These are phyloP conservation scores for Vicia sativa DNA, from an alignment of 306 rosid species.

Conservation along the genomic window DNA sequence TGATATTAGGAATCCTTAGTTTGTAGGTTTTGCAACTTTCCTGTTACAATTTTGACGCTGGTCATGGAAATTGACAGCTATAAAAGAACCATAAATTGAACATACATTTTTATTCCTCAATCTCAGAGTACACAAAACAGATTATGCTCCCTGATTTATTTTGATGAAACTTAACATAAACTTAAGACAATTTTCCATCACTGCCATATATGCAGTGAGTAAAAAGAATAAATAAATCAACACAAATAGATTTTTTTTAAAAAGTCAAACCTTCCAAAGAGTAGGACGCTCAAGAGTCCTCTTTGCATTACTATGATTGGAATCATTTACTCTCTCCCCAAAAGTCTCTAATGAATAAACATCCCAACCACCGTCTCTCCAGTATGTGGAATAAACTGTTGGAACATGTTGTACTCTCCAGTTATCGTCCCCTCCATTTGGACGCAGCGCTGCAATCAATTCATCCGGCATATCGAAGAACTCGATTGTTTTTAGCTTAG, in stretches of 20 bases:
- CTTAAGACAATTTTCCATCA: constrained; percentile 13
- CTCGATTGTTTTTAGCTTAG: constrained; percentile 58
- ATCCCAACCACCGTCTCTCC: constrained; percentile 73
- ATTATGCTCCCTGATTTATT: constrained; percentile 3
- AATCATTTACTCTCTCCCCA: constrained; percentile 40
- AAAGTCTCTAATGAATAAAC: constrained; percentile 52
- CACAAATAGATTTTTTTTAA: not conserved
- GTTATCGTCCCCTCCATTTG: constrained; percentile 51
- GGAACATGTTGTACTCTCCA: constrained; percentile 60
- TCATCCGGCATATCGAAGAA: constrained; percentile 74
- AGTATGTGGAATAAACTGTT: constrained; percentile 51
- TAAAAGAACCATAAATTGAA: not conserved
- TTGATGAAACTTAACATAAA: constrained; percentile 4
- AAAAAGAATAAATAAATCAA: not conserved
- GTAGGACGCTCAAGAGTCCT: constrained; percentile 36
- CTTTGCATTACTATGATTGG: constrained; percentile 4
- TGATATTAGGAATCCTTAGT: too few species aligned
- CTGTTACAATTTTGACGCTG: not conserved
- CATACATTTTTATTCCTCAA: constrained; percentile 1
- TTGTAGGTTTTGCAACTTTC: too few species aligned
- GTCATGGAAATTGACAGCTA: not conserved
- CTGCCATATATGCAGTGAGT: not conserved
- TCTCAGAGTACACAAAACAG: not conserved
- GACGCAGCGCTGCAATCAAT: constrained; percentile 46
- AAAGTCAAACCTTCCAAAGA: constrained; percentile 50